Conservation (phyloP, 2,329 filamentous ascomycete species). For the Neofusicoccum sp. region DNA sequence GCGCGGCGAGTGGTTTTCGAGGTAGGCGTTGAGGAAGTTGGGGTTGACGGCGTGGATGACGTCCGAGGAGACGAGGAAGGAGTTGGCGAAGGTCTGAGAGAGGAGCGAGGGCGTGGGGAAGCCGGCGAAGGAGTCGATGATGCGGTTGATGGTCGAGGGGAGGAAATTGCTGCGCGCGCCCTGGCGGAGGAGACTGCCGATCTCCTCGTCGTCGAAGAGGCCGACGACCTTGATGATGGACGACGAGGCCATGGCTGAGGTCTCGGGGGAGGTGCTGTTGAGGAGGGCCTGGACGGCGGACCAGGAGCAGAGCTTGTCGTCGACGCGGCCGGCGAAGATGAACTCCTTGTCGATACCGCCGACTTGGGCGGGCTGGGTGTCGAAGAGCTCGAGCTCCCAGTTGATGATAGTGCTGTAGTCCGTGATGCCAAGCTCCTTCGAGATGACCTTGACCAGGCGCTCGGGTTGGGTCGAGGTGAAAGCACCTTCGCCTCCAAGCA, state of each 20-base stretch:
- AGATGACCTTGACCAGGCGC: conserved; percentile 79
- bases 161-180: conserved; percentile 89
- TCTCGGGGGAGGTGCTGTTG: conserved; percentile 58
- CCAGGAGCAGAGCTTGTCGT: conserved; percentile 97
- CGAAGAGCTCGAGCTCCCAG: conserved; percentile 96
- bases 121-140: conserved; percentile 65
- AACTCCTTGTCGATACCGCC: conserved; percentile 88
- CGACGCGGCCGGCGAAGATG: conserved; percentile 91
- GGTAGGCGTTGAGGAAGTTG: conserved; percentile 83
- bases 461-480: conserved; percentile 84
- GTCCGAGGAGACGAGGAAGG: conserved; percentile 88
- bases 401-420: conserved; percentile 77
- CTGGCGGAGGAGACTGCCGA: conserved; percentile 85
- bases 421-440: conserved; percentile 70
- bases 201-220: conserved; percentile 97
- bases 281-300: conserved; percentile 82
- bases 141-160: conserved; percentile 74
- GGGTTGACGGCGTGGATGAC: conserved; percentile 94
- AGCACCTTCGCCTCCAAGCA: conserved; percentile 62
- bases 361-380: conserved; percentile 78
- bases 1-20: conserved; percentile 79
- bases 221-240: conserved; percentile 83
- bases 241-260: conserved; percentile 51
- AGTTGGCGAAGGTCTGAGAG: conserved; percentile 82
- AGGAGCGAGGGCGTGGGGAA: conserved; percentile 56